A percentile compares a stretch with the other conserved stretches of the same genome.
Conservation (phyloP, 148 eudicot species). For the Vaccinium myrtillus region DNA sequence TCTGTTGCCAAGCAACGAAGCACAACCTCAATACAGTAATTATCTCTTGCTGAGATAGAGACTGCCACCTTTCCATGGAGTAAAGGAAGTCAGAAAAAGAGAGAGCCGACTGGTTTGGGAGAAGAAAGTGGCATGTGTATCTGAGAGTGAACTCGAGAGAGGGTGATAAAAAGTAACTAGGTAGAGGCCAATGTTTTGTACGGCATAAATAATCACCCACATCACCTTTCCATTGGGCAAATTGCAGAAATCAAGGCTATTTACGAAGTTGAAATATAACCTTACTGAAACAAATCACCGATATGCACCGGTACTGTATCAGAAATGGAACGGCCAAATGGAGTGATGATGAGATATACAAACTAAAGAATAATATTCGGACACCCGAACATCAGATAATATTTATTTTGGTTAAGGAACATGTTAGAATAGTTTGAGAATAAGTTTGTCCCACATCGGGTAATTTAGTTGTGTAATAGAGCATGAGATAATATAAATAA, state of each 20-base stretch:
- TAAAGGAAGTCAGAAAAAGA: slow-evolving; percentile 6
- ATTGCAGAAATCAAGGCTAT: neutral
- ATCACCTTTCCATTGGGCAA: neutral
- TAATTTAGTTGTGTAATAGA: too few relatives aligned
- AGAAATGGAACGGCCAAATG: neutral
- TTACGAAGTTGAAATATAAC: neutral
- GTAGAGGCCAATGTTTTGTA: neutral
- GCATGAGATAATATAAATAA: too few relatives aligned
- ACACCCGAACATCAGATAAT: neutral
- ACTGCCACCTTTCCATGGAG: slow-evolving; percentile 60
- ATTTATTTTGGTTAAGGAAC: neutral
- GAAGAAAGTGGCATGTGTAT: neutral
- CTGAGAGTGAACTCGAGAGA: neutral
- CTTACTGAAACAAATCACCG: neutral
- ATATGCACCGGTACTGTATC: neutral
- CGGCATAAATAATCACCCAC: neutral
- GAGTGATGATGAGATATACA: neutral
- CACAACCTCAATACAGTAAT: slow-evolving; percentile 62
- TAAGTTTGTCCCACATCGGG: too few relatives aligned
- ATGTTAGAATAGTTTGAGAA: too few relatives aligned
- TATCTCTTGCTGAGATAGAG: slow-evolving; percentile 50
- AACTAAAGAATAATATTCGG: neutral
- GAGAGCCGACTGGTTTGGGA: neutral
- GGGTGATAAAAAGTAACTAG: neutral
- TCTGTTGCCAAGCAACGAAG: slow-evolving; percentile 76